phyloP scores from a whole-genome alignment of 805 yeast genomes.

The Candida endomychidarum region DNA sequence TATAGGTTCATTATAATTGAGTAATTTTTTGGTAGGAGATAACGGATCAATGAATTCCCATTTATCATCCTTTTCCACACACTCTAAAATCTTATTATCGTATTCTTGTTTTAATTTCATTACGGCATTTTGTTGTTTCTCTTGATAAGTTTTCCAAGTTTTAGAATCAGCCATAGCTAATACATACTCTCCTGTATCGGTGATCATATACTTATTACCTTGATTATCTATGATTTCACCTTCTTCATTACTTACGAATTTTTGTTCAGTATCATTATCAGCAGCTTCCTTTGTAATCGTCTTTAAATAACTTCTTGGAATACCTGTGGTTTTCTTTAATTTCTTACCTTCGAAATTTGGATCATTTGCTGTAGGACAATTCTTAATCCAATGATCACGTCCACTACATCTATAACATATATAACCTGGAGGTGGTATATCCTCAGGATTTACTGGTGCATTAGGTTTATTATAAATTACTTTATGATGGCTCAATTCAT shows the following conservation, averaged over 20 bases:
- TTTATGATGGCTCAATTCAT: conserved; percentile 81
- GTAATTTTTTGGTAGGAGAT: conserved; percentile 49
- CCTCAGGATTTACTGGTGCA: conserved; percentile 47
- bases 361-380: conserved; percentile 92
- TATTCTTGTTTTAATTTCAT: conserved; percentile 55
- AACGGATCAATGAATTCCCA: conserved; percentile 67
- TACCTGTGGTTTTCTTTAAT: conserved; percentile 93
- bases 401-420: conserved; percentile 96
- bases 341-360: conserved; percentile 93
- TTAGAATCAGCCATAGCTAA: conserved; percentile 92
- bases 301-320: conserved; percentile 88
- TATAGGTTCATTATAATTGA: conserved; percentile 53
- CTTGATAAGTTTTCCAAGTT: conserved; percentile 86
- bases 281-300: conserved; percentile 80
- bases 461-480: conserved; percentile 60
- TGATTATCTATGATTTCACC: conserved; percentile 46
- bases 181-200: conserved; percentile 93
- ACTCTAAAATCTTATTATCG: conserved; percentile 32
- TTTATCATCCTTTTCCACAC: conserved; percentile 30
- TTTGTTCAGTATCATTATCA: conserved; percentile 37
- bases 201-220: conserved; percentile 70
- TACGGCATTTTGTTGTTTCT: conserved; percentile 54
- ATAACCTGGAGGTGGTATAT: conserved; percentile 91
- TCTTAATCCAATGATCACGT: conserved; percentile 89
- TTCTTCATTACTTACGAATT: conserved; percentile 37